These are phyloP conservation scores for Globisporangium barbulae DNA, from an alignment of 352 stramenopile species.

Conservation along the genomic window DNA sequence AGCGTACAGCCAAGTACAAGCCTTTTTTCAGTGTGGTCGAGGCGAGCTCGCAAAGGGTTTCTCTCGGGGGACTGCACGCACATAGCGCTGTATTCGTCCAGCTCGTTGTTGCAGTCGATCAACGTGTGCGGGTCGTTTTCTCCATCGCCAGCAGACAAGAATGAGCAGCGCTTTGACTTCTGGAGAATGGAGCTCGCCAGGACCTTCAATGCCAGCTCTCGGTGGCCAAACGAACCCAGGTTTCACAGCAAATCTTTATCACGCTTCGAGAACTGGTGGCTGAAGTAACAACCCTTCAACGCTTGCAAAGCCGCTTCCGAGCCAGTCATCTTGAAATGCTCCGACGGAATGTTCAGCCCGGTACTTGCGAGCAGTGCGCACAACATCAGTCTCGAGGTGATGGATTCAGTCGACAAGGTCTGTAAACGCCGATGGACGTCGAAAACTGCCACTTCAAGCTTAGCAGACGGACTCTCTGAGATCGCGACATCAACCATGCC, in stretches of 20 bases:
- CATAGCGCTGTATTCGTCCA: constrained; percentile 23
- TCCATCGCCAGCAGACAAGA: constrained; percentile 24
- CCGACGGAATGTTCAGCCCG: constrained; percentile 25
- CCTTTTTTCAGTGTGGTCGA: constrained; percentile 21
- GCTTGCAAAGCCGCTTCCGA: constrained; percentile 39
- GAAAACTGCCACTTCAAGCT: constrained; percentile 25
- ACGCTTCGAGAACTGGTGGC: constrained; percentile 24
- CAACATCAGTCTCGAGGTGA: constrained; percentile 37
- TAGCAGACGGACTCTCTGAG: constrained; percentile 1
- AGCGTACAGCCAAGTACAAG: constrained; percentile 12
- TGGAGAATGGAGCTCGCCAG: constrained; percentile 25
- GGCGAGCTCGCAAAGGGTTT: constrained; percentile 23
- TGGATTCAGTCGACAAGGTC: constrained; percentile 32
- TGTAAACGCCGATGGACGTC: constrained; percentile 32
- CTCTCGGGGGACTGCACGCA: constrained; percentile 8
- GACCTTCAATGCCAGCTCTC: constrained; percentile 39
- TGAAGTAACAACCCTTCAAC: constrained; percentile 35
- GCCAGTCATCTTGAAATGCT: constrained; percentile 40
- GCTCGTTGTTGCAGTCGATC: constrained; percentile 15
- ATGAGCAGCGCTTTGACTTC: constrained; percentile 27
- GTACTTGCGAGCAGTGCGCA: constrained; percentile 33
- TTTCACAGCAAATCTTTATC: constrained; percentile 26
- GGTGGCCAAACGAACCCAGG: constrained; percentile 31
- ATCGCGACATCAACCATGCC: constrained; percentile 26
- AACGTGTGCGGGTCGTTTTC: background rate